Base-by-base conservation (phyloP, 257 asterid species). In the Craterostigma plantagineum region DNA sequence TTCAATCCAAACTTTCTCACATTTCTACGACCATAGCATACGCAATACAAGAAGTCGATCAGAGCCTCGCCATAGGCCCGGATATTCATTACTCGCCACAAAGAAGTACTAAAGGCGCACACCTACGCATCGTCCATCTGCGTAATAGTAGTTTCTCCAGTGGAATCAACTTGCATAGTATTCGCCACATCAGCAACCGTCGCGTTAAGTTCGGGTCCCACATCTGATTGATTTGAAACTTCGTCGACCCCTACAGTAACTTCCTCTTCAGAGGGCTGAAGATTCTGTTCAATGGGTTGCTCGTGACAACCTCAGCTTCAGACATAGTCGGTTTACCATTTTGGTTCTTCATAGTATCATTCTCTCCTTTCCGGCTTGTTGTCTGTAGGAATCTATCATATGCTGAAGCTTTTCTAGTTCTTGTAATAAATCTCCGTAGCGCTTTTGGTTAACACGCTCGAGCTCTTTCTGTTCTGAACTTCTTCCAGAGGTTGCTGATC, bases 391-490 rank as follows among this genome's bases (percentile, higher is more conserved):
- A 55, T 66, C 61, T 37, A 59, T 42, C 48, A 64, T 45, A 50
- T 55, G 63, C 52, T 69, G 72, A 42, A 68, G 47, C 57, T 66
- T 77, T 54, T 70, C 94, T 12, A 59, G 69, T 49, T 90, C 72
- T 9, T 60, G 58, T 48, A 65, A 33, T 23, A 72, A 71, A 67
- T 63, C 73, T n/a, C 92, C 92, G 10, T 77, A 83, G 14, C 74
- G 70, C 53, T 66, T 72, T 65, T 90, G 99, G 39, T 77, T 46
- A 40, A 52, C 64, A 30, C 59, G 71, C 65, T 90, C 99, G 0
- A 90, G 83, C 46, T 90, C 91, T 68, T 90, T 90, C 67, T 90
- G 99, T 60, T 90, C 79, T 90, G 94, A 43, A 75, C 94, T 68
- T 90, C 95, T 69, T 90, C 95, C 99, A 90, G 14, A 79, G 72